These are phyloP conservation scores for Podospora pseudopauciseta DNA, from an alignment of 495 filamentous ascomycete species.

Conservation along the genomic window DNA sequence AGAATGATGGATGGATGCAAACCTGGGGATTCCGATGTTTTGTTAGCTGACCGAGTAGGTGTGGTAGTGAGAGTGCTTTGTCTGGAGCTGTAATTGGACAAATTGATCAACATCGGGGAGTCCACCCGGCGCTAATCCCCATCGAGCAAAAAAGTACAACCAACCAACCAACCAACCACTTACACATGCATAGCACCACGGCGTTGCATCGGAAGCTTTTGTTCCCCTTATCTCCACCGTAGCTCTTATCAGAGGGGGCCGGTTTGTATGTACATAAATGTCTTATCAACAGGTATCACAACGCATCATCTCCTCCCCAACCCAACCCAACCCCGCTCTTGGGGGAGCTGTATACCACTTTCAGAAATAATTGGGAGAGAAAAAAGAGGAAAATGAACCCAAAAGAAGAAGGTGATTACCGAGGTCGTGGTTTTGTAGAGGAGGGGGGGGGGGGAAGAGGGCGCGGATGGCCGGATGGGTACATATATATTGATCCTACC, in stretches of 20 bases:
- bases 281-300: not conserved
- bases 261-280: not conserved
- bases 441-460: not conserved
- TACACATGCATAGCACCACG: not conserved
- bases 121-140: not conserved
- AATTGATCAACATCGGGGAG: not conserved
- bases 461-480: not conserved
- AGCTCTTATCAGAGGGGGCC: not conserved
- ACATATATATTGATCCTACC: conserved; percentile 2
- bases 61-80: too few relatives aligned
- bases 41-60: too few relatives aligned
- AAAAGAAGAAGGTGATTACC: conserved; percentile 5
- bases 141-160: conserved; percentile 14
- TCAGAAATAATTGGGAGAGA: not conserved
- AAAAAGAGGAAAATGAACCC: not conserved
- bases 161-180: not conserved
- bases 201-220: not conserved
- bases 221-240: not conserved
- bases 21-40: too few relatives aligned
- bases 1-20: too few relatives aligned
- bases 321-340: too few relatives aligned
- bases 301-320: too few relatives aligned
- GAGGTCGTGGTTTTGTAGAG: not conserved
- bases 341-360: not conserved
- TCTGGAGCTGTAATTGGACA: too few relatives aligned